Conservation (phyloP, 2,329 filamentous ascomycete genomes). For the Exserohilum rostratum region DNA sequence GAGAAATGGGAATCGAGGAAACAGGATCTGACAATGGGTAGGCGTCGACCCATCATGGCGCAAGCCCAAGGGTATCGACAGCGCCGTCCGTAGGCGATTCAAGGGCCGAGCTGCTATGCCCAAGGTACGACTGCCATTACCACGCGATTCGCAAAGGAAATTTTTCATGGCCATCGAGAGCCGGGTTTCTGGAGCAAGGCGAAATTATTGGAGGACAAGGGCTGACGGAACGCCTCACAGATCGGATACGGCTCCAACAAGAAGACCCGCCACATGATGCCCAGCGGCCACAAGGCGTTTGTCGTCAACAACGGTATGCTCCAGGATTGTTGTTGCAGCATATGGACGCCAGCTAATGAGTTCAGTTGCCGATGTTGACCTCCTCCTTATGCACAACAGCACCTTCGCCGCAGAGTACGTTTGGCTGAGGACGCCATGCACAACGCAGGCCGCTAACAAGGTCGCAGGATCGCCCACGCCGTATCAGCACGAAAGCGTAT, state of each 20-base stretch:
- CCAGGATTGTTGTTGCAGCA: background rate
- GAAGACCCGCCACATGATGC: conserved; percentile 99
- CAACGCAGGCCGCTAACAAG: conserved; percentile 14
- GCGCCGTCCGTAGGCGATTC: conserved; percentile 95
- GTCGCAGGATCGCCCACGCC: conserved; percentile 86
- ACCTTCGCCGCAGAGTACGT: conserved; percentile 97
- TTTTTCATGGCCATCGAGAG: background rate
- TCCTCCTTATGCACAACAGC: conserved; percentile 99
- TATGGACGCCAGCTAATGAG: conserved; percentile 26
- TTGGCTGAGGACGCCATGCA: background rate
- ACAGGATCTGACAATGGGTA: conserved; percentile 38
- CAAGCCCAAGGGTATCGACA: conserved; percentile 99
- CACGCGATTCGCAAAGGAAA: background rate
- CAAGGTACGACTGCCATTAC: conserved; percentile 71
- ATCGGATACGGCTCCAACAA: conserved; percentile 99
- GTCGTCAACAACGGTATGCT: conserved; percentile 83
- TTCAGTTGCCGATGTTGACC: conserved; percentile 81
- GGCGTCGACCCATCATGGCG: conserved; percentile 85
- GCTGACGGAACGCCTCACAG: conserved; percentile 58
- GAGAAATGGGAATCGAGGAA: conserved; percentile 12
- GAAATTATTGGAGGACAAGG: conserved; percentile 13
- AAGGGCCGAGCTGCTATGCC: conserved; percentile 95
- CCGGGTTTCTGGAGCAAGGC: background rate
- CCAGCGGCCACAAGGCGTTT: conserved; percentile 99
- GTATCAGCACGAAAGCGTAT: conserved; percentile 99